Base-by-base conservation (phyloP, 139 green algal genomes). In the Trebouxia sp. region DNA sequence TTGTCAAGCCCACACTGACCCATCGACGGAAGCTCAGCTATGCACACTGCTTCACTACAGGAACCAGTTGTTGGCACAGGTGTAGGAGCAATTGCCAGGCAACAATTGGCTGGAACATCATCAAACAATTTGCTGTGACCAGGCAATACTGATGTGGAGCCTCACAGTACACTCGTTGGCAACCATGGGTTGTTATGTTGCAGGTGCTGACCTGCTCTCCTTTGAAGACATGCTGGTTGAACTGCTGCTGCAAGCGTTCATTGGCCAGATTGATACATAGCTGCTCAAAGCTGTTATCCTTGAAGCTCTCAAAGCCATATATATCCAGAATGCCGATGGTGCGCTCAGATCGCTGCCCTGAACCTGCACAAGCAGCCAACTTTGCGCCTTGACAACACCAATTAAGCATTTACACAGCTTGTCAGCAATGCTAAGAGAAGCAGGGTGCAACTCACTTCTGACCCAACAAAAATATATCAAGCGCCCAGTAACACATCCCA, bases 251-350 rank as follows among this genome's bases (percentile, higher is more conserved):
- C 83, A 99, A 90, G 22, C 95, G 92, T 89, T 99, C 96, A 82
- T 99, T 99, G 69, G 96, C 96, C 66, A 98, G 94, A 87, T 99
- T 99, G 90, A 99, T 99, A 89, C 96, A 99, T 78, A 99, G 94
- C 91, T 99, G 96, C 91, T 99, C 96, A 83, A 97, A 97, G 79
- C 85, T 87, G 86, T 97, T 97, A 72, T 78, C 82, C 12, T 88
- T 80, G 78, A 96, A 97, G 76, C 85, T 88, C 86, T 98, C 95
- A 82, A 98, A 98, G 78, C 95, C 94, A 83, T 98, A 98, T 83
- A 98, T 97, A 77, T 97, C 95, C 78, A 98, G 88, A 69, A 97
- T 97, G 75, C 92, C 87, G 66, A 97, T 91, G 43, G 80, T 75
- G 12, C 84, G 81, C 1, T 82, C 38, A 30, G 39, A 58, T 10